Base-by-base conservation (phyloP, 2,329 filamentous ascomycete genomes). In the Trichoderma breve region DNA sequence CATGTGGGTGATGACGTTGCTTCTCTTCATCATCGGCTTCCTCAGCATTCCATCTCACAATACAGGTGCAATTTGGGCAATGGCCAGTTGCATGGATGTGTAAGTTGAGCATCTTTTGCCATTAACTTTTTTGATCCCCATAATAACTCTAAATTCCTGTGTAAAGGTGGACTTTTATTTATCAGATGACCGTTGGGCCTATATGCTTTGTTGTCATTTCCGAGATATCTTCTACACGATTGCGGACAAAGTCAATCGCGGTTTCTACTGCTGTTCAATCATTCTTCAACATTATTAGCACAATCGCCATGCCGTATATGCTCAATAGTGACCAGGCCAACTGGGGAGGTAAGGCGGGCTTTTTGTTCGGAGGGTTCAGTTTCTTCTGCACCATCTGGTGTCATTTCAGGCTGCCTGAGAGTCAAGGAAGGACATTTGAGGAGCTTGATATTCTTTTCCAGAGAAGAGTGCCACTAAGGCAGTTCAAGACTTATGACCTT, bases 1-100 rank as follows among this genome's bases (percentile, higher is more conserved):
- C 60, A 74, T 75, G 73, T 67, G 73, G 28, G 65, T 73, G 11
- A 76, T 76, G 75, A 83, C 84, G 2, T 74, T 82, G 39, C 77
- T 84, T 14, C 77, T 86, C 11, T 80, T 81, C 70, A 74, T 81
- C 34, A 83, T 86, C 51, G 84, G 84, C n/a, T 78, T 82, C 30
- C 75, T 85, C 8, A 80, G 81, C 24, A 77, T 78, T 9, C 75
- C 79, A 6, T 77, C 79, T 15, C 76, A 80, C 39, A 80, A 82
- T 28, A 76, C 73, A 0, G 73, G 72, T 18, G 74, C 78, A 3
- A 76, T 82, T 24, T 83, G 81, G 81, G 80, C 79, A 0, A 81
- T 84, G 72, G 81, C 81, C 0, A 76, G 78, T 1, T 77, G 84
- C 9, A 79, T 82, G 62, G 73, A 85, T 63, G 76, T 84, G 67